Base-by-base conservation (phyloP, 2,329 filamentous ascomycete genomes). In the Fusarium staphyleae region DNA sequence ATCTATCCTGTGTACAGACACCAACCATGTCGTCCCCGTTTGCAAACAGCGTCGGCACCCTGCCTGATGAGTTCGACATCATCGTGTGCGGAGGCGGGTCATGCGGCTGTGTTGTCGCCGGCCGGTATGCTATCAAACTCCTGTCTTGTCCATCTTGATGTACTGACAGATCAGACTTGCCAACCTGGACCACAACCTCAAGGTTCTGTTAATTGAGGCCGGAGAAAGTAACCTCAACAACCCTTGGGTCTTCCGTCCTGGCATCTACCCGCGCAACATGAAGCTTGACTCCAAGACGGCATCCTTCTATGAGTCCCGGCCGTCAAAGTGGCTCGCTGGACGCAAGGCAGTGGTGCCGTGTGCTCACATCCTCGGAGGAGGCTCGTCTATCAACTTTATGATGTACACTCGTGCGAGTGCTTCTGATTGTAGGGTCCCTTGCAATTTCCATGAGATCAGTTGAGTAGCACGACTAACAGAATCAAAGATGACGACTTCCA, bases 61-160 rank as follows among this genome's bases (percentile, higher is more conserved):
- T 91, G 58, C 88, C 88, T 29, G 88, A 91, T 53, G 89, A 91
- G 78, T 89, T 90, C 68, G 89, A 91, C 70, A 91, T 92, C 65
- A 91, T 91, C 65, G 87, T 91, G 24, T 88, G 86, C 62, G 89
- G 89, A 67, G 89, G 89, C 67, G 88, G 88, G 48, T 89, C 86
- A 70, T 85, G 81, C 57, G 86, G 80, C 26, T 83, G 80, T 69
- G 81, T 83, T n/a, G 79, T 83, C 34, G 81, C 81, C 46, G 81
- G 81, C 51, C 74, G 84, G 82, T 86, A 70, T 56, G 66, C 55
- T n/a, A n/a, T 10, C 15, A 10, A 3, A 6, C 6, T 11, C 15
- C 10, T 35, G 33, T 14, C 4, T 18, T 35, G 19, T n/a, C 3
- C 7, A 15, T 11, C 15, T 11, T 18, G 7, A 6, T 12, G n/a